Conservation (phyloP, 2,329 filamentous ascomycete species). For the Fonsecaea pedrosoi region DNA sequence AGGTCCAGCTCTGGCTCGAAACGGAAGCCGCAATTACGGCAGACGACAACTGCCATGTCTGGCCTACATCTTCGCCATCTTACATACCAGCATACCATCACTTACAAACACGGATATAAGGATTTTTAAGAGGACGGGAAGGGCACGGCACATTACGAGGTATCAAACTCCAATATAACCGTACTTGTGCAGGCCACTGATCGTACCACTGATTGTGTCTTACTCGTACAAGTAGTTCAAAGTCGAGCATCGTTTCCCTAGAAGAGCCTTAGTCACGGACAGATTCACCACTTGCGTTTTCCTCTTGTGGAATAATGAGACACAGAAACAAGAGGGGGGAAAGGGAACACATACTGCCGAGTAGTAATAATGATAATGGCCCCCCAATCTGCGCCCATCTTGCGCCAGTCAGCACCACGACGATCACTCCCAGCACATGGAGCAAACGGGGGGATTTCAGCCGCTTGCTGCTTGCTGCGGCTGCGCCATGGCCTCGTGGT, state of each 20-base stretch:
- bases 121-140: too few relatives aligned
- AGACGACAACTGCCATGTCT: too few relatives aligned
- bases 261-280: neutral
- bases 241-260: neutral
- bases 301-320: neutral
- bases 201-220: too few relatives aligned
- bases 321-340: neutral
- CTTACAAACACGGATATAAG: too few relatives aligned
- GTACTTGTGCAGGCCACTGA: too few relatives aligned
- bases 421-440: neutral
- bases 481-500: neutral
- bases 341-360: neutral
- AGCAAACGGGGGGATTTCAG: neutral
- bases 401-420: conserved; percentile 20
- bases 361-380: too few relatives aligned
- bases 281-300: neutral
- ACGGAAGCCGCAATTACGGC: too few relatives aligned
- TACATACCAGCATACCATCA: too few relatives aligned
- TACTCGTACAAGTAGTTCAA: too few relatives aligned
- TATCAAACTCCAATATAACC: too few relatives aligned
- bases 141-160: too few relatives aligned
- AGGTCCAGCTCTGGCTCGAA: neutral
- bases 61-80: too few relatives aligned
- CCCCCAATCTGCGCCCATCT: neutral
- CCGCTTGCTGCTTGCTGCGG: neutral